Evolutionary conservation across 2,329 filamentous ascomycete species (phyloP), one percentile per base, ranked within the genome.

Genomic region (Apiospora kogelbergensis): DNA sequence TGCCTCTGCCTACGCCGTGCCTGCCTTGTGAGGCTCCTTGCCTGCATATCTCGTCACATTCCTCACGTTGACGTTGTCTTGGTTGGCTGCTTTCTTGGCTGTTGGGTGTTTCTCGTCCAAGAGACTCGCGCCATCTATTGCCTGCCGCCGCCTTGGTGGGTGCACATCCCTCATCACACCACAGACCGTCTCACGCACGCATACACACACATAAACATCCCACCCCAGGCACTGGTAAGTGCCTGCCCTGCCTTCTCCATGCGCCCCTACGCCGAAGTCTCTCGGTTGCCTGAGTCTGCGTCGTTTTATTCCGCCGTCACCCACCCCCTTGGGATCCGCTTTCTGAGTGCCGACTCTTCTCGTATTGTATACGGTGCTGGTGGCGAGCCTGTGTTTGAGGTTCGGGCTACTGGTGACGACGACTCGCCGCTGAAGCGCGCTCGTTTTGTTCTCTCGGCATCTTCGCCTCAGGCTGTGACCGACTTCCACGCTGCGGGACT

Each of bases 301-400:
- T 96, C 93, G 9, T 97, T 97, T 83, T 97, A 94, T 80, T 88
- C 94, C 26, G 88, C 92, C 71, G 86, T 94, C 72, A 86, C 93
- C 9, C 93, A 95, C 74, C 91, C 93, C 3, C 85, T 97, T 26
- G 92, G 92, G 45, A 90, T 97, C 71, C 87, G 87, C 70, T 97
- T 90, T 78, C 86, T 93, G 71, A 81, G 80, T 65, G 76, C 81
- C 63, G 78, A 74, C 70, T 72, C 75, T 26, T 74, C 79, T 6
- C 81, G 80, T 24, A 78, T 86, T 71, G 80, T 81, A 60, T 87
- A 82, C 74, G 84, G 85, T 67, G 45, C 67, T 6, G 53, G 60
- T 13, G 68, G 60, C 40, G 73, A 74, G 71, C 81, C 82, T 53
- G 76, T 83, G 67, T 83, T 86, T 69, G 83, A 84, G 76, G 78